These are phyloP conservation scores for Alnus rubra DNA, from an alignment of 306 rosid genomes.

Conservation along the genomic window DNA sequence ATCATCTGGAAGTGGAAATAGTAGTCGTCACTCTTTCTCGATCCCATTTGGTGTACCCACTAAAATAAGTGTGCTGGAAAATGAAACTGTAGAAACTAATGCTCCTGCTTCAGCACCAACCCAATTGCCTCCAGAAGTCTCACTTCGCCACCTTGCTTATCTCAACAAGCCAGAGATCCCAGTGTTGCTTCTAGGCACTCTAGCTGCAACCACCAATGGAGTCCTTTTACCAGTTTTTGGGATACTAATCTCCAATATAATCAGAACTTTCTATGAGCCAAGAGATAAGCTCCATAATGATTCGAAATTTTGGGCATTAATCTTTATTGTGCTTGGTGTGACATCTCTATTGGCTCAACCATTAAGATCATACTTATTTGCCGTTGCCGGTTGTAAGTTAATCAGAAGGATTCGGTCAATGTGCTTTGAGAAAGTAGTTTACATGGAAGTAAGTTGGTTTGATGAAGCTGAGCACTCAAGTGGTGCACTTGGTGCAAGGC, in stretches of 20 bases:
- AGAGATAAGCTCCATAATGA: slow-evolving; percentile 54
- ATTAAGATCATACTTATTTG: slow-evolving; percentile 51
- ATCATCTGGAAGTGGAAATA: slow-evolving; percentile 56
- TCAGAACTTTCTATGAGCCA: slow-evolving; percentile 64
- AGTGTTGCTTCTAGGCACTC: slow-evolving; percentile 47
- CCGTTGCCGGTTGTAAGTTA: slow-evolving; percentile 67
- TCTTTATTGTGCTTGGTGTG: slow-evolving; percentile 47
- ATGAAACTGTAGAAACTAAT: slow-evolving; percentile 25
- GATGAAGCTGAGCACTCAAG: slow-evolving; percentile 70
- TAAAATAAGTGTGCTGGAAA: slow-evolving; percentile 31
- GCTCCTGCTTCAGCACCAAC: slow-evolving; percentile 27
- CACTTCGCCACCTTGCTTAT: slow-evolving; percentile 53
- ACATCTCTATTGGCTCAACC: slow-evolving; percentile 43
- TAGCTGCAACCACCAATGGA: slow-evolving; percentile 61
- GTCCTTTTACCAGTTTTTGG: slow-evolving; percentile 50
- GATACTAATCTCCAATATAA: slow-evolving; percentile 41
- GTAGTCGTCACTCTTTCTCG: slow-evolving; percentile 47
- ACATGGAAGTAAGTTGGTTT: slow-evolving; percentile 83
- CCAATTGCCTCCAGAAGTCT: slow-evolving; percentile 35
- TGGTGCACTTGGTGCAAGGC: slow-evolving; percentile 73
- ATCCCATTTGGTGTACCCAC: slow-evolving; percentile 41
- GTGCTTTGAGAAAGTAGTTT: slow-evolving; percentile 66
- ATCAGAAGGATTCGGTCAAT: slow-evolving; percentile 55
- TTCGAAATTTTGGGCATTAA: slow-evolving; percentile 64
- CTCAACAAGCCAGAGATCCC: slow-evolving; percentile 85